Base-by-base conservation (phyloP, 768 basidiomycete genomes). In the Hygrophoropsis aurantiaca region DNA sequence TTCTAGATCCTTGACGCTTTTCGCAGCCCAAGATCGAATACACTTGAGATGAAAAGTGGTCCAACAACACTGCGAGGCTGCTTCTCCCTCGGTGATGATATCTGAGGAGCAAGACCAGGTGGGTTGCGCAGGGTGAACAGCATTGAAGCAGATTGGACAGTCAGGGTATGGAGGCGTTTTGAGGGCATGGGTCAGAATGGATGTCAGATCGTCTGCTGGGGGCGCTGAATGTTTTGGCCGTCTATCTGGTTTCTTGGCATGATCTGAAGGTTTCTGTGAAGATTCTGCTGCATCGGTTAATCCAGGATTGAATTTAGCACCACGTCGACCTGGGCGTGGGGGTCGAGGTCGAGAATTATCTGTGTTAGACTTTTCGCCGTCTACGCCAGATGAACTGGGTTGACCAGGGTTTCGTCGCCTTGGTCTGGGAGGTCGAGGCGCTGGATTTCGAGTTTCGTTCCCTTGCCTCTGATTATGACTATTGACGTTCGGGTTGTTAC, bases 11-110 rank as follows among this genome's bases (percentile, higher is more conserved):
- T 86, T 84, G 40, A 85, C 82, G 57, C 85, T 89, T 68, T 90
- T 89, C 23, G 75, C 68, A 0, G 92, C 93, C 95, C 95, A 98
- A 1, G 87, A 78, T 7, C 79, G 75, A 55, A 97, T 88, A 58
- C 95, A 97, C 55, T 84, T 86, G 19, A 95, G 72, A 67, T 98
- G 95, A 58, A 97, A 94, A 0, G 90, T 83, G 10, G 82, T 89
- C 84, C 89, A 95, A 58, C 95, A 98, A 57, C 82, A 89, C 49
- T 83, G 83, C 5, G 72, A 66, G 6, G 53, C 64, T 21, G 58
- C 48, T 19, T 47, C 44, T 39, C 49, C 47, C 47, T 38, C 53
- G 37, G 30, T 16, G 42, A 32, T 26, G 30, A 48, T 50, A 10
- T 59, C 58, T 3, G 86, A 84, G 8, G 85, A 83, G 64, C 95